Conservation (phyloP, 306 rosid genomes). For the Geum urbanum region DNA sequence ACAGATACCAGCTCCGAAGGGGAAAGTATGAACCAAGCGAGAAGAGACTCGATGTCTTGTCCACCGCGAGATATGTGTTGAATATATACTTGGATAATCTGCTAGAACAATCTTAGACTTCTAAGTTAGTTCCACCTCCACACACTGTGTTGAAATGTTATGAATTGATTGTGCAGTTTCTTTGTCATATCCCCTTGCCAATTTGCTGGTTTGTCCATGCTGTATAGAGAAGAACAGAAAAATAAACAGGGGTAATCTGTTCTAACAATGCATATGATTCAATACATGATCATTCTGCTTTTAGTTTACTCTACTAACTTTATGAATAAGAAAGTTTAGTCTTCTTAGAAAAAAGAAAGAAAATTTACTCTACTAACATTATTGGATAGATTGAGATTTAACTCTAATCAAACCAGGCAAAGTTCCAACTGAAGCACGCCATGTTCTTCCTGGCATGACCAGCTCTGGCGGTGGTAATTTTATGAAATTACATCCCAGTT, state of each 20-base stretch:
- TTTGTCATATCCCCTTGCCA: constrained; percentile 3
- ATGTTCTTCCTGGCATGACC: too few relatives aligned
- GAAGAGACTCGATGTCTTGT: constrained; percentile 88
- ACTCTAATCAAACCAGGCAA: too few relatives aligned
- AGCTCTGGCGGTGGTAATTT: too few relatives aligned
- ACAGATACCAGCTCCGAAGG: constrained; percentile 85
- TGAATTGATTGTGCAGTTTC: constrained; percentile 17
- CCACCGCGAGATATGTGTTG: constrained; percentile 84
- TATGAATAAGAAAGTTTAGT: too few relatives aligned
- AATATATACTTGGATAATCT: constrained; percentile 71
- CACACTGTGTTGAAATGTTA: constrained; percentile 22
- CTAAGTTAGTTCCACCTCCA: background rate
- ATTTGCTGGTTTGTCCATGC: background rate
- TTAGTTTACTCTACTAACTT: too few relatives aligned
- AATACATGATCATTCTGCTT: too few relatives aligned
- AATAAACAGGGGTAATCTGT: background rate
- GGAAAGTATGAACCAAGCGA: constrained; percentile 92
- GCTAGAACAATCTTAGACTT: constrained; percentile 67
- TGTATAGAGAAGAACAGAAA: background rate
- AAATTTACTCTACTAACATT: too few relatives aligned
- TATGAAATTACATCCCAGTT: too few relatives aligned
- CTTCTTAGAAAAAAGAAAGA: too few relatives aligned
- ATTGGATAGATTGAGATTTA: too few relatives aligned
- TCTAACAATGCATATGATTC: too few relatives aligned
- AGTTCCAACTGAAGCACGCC: too few relatives aligned